Evolutionary conservation across 164 flowering plant genomes (phyloP), one percentile per base, ranked within the genome.

Genomic region (Vitis labrusca): DNA sequence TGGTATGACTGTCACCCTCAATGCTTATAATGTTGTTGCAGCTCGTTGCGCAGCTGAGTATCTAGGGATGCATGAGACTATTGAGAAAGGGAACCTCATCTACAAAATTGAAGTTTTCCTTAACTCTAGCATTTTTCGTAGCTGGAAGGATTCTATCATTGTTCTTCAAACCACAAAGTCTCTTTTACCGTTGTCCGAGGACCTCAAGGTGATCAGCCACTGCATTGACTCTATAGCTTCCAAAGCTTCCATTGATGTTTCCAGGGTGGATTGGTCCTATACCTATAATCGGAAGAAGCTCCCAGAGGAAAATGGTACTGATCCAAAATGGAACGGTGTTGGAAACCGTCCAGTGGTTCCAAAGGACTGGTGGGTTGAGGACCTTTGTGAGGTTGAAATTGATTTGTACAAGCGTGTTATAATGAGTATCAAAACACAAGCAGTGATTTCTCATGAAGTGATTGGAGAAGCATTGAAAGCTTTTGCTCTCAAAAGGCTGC

Each of bases 311-410:
- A 86, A 88, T 74, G 88, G 82, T 55, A 79, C 68, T 71, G 92
- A 92, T 32, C 77, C 78, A 23, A 79, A 72, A 63, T 81, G 77
- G 79, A 85, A 86, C 67, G 92, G 88, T 62, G 78, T 83, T 16
- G 76, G 82, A 50, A 88, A 68, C 57, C 86, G 88, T 27, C 66
- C 53, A 11, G 93, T 93, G 55, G 44, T 37, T 37, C 97, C 98
- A 1, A 80, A 79, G 60, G 99, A 96, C 68, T 96, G 99, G 99
- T 96, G 99, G 99, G 92, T 88, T 19, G 97, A 93, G 79, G 98
- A 94, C 73, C 65, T 96, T 51, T 84, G 92, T 71, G 99, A 93
- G 71, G 92, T 96, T 30, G 97, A 89, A 30, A 77, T 90, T 55
- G 97, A 86, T 76, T 75, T 85, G 47, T 96, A 83, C 69, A 88